A percentile compares a stretch with the other conserved stretches of the same genome.
Conservation (phyloP, 352 stramenopile genomes). For the Globisporangium emineosum region DNA sequence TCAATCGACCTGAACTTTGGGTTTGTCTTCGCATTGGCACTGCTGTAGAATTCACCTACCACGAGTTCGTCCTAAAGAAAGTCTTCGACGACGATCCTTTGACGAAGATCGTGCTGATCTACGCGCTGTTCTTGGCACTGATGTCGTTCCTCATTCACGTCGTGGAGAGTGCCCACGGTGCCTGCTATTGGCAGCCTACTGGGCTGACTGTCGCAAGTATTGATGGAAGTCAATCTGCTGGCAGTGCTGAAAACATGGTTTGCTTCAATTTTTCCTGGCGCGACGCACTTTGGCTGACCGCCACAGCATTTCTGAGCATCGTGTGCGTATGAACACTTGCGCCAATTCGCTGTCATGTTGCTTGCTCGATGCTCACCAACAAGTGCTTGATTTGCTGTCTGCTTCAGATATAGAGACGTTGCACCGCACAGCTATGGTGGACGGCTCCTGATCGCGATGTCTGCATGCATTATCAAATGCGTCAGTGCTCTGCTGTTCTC, state of each 20-base stretch:
- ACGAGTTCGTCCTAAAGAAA: conserved; percentile 72
- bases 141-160: conserved; percentile 45
- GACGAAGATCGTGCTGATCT: conserved; percentile 35
- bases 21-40: background rate
- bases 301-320: conserved; percentile 45
- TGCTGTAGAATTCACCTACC: conserved; percentile 55
- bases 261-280: conserved; percentile 32
- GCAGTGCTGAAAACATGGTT: conserved; percentile 19
- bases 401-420: conserved; percentile 40
- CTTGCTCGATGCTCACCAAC: background rate
- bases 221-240: background rate
- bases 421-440: conserved; percentile 26
- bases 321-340: conserved; percentile 20
- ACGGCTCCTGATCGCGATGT: conserved; percentile 27
- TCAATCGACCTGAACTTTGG: background rate
- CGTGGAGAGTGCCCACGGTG: conserved; percentile 43
- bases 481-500: conserved; percentile 53
- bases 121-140: conserved; percentile 21
- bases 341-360: background rate
- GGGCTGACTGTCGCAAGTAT: background rate
- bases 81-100: conserved; percentile 56
- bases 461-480: conserved; percentile 29
- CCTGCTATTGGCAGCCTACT: conserved; percentile 26
- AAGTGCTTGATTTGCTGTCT: background rate
- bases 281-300: conserved; percentile 44